These are phyloP conservation scores for Dipodascus geniculatus DNA, from an alignment of 805 yeast species.

Conservation along the genomic window DNA sequence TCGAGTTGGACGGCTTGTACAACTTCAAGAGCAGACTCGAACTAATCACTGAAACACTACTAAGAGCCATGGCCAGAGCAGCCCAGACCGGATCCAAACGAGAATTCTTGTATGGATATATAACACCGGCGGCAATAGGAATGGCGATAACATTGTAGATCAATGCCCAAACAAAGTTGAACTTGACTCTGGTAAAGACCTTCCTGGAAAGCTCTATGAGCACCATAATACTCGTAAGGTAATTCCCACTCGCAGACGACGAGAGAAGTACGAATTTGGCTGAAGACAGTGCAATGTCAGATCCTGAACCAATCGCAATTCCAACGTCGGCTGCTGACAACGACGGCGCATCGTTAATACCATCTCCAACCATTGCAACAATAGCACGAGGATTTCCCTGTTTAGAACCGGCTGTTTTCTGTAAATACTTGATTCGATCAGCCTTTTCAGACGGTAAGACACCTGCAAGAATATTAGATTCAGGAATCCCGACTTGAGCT, in stretches of 20 bases:
- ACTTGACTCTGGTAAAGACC: slow-evolving; percentile 62
- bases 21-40: slow-evolving; percentile 62
- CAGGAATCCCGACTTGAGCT: slow-evolving; percentile 43
- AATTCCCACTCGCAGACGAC: slow-evolving; percentile 17
- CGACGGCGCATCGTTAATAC: slow-evolving; percentile 77
- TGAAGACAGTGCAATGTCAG: slow-evolving; percentile 64
- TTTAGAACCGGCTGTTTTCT: slow-evolving; percentile 28
- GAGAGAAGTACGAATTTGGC: slow-evolving; percentile 58
- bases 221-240: slow-evolving; percentile 36
- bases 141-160: slow-evolving; percentile 75
- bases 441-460: slow-evolving; percentile 70
- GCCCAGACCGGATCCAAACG: slow-evolving; percentile 79
- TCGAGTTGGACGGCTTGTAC: slow-evolving; percentile 24
- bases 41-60: slow-evolving; percentile 79
- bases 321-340: slow-evolving; percentile 67
- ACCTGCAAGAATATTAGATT: slow-evolving; percentile 46
- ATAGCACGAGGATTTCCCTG: slow-evolving; percentile 21
- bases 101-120: slow-evolving; percentile 64
- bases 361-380: slow-evolving; percentile 77
- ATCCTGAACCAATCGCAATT: slow-evolving; percentile 62
- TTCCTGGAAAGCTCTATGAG: slow-evolving; percentile 53
- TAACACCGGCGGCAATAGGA: slow-evolving; percentile 91
- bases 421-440: slow-evolving; percentile 43
- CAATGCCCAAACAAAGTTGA: slow-evolving; percentile 81
- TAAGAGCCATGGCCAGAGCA: slow-evolving; percentile 84